Base-by-base conservation (phyloP, 179 eudicot genomes). In the Nepenthes alata region DNA sequence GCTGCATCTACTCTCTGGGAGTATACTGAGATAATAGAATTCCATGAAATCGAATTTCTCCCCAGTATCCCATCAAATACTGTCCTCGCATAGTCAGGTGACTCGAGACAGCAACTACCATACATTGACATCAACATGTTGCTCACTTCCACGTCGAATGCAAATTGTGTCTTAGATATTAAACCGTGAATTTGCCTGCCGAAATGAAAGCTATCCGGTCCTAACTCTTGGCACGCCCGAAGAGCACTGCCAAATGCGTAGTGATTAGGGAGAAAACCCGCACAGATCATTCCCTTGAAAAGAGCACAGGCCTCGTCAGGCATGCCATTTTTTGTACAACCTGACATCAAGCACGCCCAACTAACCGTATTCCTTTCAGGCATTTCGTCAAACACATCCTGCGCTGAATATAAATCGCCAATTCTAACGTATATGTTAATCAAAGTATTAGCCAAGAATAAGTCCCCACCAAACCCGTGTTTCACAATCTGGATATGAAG, bases 301-400 rank as follows among this genome's bases (percentile, higher is more conserved):
- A 73, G 45, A 58, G 2, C 64, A 67, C 85, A 81, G 0, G 90
- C 95, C 57, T 74, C 70, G 36, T 53, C 11, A 8, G 71, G 64
- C 82, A 84, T 70, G 4, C 69, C 74, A 62, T 80, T 77, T 52
- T 78, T 78, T 16, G 75, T 61, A 72, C 67, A 89, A 54, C 95
- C 96, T 8, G 96, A 80, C 64, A 89, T 73, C 86, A 89, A 75
- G 68, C 86, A 84, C 2, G 96, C 76, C 96, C 90, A 89, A n/a
- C 82, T 62, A 35, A 89, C 90, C 51, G 67, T 67, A 72, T 86
- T 89, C 68, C 78, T 86, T 1, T 65, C 72, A 57, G 83, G 78
- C 88, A 89, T 89, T 89, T 84, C 88, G 66, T 82, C 88, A 47
- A 89, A 86, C 88, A 89, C 55, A 15, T 53, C 11, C 10, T 56